phyloP scores from a whole-genome alignment of 306 rosid species.

The Benincasa hispida region DNA sequence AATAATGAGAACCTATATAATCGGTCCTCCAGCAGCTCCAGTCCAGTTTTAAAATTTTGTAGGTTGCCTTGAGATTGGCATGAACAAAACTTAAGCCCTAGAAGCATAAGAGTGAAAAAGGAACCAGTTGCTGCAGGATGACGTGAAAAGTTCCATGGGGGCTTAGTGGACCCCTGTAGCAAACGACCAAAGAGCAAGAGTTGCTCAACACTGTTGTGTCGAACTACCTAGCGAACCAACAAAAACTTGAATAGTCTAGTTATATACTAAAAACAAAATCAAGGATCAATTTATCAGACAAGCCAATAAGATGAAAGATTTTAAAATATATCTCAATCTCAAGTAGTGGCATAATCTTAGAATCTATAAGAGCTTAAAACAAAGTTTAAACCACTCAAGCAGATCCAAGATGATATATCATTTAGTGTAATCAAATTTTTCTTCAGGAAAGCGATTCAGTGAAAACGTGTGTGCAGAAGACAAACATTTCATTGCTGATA shows the following conservation, averaged over 20 bases:
- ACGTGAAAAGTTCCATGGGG: conserved; percentile 76
- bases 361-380: neutral
- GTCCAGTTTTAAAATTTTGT: conserved; percentile 71
- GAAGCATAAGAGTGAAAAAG: conserved; percentile 89
- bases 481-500: neutral
- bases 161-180: conserved; percentile 89
- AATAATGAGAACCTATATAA: conserved; percentile 47
- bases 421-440: neutral
- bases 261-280: neutral
- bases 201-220: conserved; percentile 93
- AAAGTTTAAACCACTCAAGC: neutral
- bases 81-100: conserved; percentile 93
- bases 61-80: conserved; percentile 85
- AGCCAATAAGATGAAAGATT: neutral
- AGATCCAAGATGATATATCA: neutral
- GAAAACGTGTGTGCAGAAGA: neutral
- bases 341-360: neutral
- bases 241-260: conserved; percentile 8
- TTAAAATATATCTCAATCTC: neutral
- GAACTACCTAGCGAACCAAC: conserved; percentile 57
- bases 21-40: conserved; percentile 90
- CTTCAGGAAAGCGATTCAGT: neutral
- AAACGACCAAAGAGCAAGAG: conserved; percentile 88
- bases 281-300: neutral
- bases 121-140: conserved; percentile 98